phyloP scores from a whole-genome alignment of 495 filamentous ascomycete species.

The Wilcoxina mikolae region DNA sequence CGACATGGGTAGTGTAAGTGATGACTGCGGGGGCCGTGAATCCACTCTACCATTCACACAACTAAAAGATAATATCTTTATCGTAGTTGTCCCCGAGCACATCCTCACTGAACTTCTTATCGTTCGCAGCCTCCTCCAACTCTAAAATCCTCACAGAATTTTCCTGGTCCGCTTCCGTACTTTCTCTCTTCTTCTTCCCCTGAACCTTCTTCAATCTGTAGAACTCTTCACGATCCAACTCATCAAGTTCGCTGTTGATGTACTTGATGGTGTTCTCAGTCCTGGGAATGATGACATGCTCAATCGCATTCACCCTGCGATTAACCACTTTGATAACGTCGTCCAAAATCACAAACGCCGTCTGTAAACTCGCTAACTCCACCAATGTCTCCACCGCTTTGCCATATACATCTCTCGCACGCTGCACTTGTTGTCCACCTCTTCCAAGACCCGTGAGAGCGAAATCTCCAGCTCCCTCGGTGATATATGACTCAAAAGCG shows the following conservation, averaged over 20 bases:
- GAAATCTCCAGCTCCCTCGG: constrained; percentile 89
- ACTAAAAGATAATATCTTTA: neutral
- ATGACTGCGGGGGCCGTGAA: no score
- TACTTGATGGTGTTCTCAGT: constrained; percentile 97
- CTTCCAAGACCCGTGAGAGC: constrained; percentile 90
- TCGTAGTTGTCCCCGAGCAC: neutral
- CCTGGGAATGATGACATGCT: constrained; percentile 94
- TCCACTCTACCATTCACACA: neutral
- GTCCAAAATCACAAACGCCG: constrained; percentile 93
- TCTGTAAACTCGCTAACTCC: constrained; percentile 90
- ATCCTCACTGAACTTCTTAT: neutral
- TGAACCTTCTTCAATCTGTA: constrained; percentile 86
- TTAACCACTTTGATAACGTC: constrained; percentile 99
- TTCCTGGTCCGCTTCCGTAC: constrained; percentile 57
- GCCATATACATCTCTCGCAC: constrained; percentile 92
- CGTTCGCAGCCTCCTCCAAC: constrained; percentile 27
- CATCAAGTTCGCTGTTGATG: constrained; percentile 97
- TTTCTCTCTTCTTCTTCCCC: constrained; percentile 74
- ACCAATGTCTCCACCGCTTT: constrained; percentile 92
- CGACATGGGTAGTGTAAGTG: no score
- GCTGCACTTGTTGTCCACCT: constrained; percentile 91
- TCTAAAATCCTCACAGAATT: constrained; percentile 40
- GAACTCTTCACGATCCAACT: constrained; percentile 96
- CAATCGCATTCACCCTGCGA: constrained; percentile 95
- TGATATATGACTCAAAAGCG: constrained; percentile 74